Percentiles rank a stretch among this genome's conserved stretches.
Evolutionary conservation across 2,329 filamentous ascomycete species (phyloP).

Genomic region (Colletotrichum tofieldiae): DNA sequence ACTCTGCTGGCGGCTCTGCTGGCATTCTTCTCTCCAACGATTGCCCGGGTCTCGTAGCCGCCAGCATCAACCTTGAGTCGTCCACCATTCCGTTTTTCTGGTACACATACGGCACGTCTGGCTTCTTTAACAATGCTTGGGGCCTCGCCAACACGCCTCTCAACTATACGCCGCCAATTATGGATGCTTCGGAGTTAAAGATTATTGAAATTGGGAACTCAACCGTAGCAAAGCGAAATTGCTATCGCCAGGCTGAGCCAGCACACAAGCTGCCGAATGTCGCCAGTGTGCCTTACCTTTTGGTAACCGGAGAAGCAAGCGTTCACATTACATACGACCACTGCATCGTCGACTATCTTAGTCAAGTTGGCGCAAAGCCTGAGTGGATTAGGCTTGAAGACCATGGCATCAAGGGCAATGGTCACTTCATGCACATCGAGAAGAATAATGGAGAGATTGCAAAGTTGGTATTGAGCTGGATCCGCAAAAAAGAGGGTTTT

Average conservation of each 20-base stretch:
- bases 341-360: no score
- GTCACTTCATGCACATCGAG: no score
- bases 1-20: slow-evolving; percentile 47
- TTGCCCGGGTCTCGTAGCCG: slow-evolving; percentile 47
- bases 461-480: no score
- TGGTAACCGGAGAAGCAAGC: slow-evolving; percentile 68
- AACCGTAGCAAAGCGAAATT: slow-evolving; percentile 22
- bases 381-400: no score
- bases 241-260: slow-evolving; percentile 27
- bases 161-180: slow-evolving; percentile 56
- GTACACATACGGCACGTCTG: slow-evolving; percentile 41
- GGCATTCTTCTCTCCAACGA: slow-evolving; percentile 47
- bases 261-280: slow-evolving; percentile 64
- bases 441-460: no score
- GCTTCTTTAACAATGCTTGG: slow-evolving; percentile 49
- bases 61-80: slow-evolving; percentile 48
- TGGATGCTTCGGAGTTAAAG: slow-evolving; percentile 18
- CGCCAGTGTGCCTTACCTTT: slow-evolving; percentile 60
- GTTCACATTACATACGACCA: slow-evolving; percentile 51
- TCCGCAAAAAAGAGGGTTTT: no score
- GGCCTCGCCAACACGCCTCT: slow-evolving; percentile 60
- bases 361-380: no score
- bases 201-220: slow-evolving; percentile 32
- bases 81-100: slow-evolving; percentile 49
- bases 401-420: no score